Conservation (phyloP, 768 basidiomycete genomes). For the Paxillus rubicundulus region DNA sequence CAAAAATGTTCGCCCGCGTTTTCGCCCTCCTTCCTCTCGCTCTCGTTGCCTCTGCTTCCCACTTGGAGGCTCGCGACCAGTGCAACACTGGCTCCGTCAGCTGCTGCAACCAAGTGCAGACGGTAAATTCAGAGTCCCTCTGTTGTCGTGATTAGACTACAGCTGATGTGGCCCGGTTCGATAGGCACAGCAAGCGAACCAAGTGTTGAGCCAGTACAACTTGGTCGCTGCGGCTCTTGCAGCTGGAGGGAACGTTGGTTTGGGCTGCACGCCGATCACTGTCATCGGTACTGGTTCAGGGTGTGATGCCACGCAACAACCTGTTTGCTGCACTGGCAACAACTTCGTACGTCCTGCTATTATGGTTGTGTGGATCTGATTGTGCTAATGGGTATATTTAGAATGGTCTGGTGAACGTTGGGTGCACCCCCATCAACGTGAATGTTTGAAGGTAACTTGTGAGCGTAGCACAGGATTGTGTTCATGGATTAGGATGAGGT, state of each 20-base stretch:
- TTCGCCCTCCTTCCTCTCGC: slow-evolving; percentile 18
- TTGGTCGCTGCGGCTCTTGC: background rate
- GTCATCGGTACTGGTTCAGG: background rate
- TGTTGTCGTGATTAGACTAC: background rate
- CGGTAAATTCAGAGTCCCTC: background rate
- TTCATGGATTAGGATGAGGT: background rate
- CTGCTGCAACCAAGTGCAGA: slow-evolving; percentile 14
- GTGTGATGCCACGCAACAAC: background rate
- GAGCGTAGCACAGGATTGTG: background rate
- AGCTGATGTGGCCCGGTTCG: background rate
- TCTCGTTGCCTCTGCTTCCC: slow-evolving; percentile 8
- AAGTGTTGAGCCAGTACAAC: background rate
- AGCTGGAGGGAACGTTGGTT: background rate
- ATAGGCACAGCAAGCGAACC: background rate
- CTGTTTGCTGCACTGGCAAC: slow-evolving; percentile 9
- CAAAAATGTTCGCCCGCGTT: slow-evolving; percentile 17
- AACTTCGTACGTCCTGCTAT: background rate
- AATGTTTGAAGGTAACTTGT: background rate
- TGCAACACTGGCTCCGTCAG: slow-evolving; percentile 5
- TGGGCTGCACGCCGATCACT: background rate
- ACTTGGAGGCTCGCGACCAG: slow-evolving; percentile 4
- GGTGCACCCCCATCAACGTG: slow-evolving; percentile 2
- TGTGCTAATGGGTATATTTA: background rate
- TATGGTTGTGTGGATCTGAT: background rate
- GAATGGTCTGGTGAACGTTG: slow-evolving; percentile 7